Evolutionary conservation across 305 asterid genomes (phyloP).

Genomic region (Fraxinus sp.): DNA sequence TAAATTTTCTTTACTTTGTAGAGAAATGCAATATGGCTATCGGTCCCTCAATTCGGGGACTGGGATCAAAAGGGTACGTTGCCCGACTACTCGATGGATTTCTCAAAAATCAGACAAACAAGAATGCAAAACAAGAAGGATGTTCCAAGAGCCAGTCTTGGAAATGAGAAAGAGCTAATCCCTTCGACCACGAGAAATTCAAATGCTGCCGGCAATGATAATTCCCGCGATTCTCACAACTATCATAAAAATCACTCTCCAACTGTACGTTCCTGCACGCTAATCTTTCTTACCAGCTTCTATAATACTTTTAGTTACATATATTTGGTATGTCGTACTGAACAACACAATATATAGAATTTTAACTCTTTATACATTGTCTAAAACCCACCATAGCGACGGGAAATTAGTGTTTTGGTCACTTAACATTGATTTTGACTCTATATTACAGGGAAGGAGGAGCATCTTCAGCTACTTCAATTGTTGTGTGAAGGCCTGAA

Average conservation of each 20-base stretch:
- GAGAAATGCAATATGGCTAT: constrained; percentile 16
- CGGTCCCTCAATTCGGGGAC: constrained; percentile 15
- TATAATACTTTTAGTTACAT: not conserved
- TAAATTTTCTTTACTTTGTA: not conserved
- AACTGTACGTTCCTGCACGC: not conserved
- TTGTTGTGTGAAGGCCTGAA: constrained; percentile 72
- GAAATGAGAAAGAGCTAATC: constrained; percentile 16
- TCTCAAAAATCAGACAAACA: constrained; percentile 18
- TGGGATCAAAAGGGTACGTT: constrained; percentile 14
- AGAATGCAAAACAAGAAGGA: constrained; percentile 17
- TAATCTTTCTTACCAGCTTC: not conserved
- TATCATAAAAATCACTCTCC: not conserved
- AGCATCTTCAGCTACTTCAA: constrained; percentile 78
- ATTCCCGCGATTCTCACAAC: not conserved
- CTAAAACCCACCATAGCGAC: not conserved
- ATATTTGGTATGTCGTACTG: not conserved
- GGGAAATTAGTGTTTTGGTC: not conserved
- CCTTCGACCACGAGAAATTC: not conserved
- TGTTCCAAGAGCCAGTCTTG: constrained; percentile 14
- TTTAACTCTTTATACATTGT: no score
- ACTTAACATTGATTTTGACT: not conserved
- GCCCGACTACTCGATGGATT: constrained; percentile 15
- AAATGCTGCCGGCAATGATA: not conserved
- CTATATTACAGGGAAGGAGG: constrained; percentile 59
- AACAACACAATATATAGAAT: not conserved